phyloP scores from a whole-genome alignment of 768 basidiomycete species.

The Tricholoma matsutake region DNA sequence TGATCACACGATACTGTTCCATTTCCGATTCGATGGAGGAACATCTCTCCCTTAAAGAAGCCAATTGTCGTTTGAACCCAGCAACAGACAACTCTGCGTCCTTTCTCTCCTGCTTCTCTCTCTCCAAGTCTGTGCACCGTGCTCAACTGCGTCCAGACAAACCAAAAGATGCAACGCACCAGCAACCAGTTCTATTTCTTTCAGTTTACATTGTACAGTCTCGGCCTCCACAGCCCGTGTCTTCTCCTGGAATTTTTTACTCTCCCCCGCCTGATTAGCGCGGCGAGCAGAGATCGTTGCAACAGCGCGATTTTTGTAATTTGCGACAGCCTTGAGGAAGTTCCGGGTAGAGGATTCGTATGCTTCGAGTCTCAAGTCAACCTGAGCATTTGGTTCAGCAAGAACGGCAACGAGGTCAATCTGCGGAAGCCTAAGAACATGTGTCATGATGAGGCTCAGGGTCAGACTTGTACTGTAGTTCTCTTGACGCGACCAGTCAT shows the following conservation, averaged over 20 bases:
- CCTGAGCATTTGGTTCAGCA: conserved; percentile 49
- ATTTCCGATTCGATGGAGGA: conserved; percentile 63
- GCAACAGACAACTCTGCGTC: conserved; percentile 62
- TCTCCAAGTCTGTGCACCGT: conserved; percentile 48
- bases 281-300: conserved; percentile 67
- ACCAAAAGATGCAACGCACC: conserved; percentile 42
- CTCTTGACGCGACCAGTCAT: background rate
- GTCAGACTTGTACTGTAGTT: background rate
- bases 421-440: conserved; percentile 43
- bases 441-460: conserved; percentile 13
- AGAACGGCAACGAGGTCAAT: conserved; percentile 61
- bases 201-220: conserved; percentile 71
- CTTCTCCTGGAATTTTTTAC: conserved; percentile 61
- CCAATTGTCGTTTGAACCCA: conserved; percentile 63
- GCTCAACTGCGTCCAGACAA: background rate
- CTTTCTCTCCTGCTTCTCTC: conserved; percentile 71
- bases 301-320: conserved; percentile 71
- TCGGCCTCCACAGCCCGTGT: conserved; percentile 61
- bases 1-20: conserved; percentile 63
- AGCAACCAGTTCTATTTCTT: conserved; percentile 75
- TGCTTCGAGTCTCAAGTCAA: conserved; percentile 59
- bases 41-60: conserved; percentile 57
- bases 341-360: conserved; percentile 67
- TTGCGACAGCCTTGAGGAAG: conserved; percentile 69
- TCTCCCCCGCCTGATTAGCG: conserved; percentile 55